A percentile compares a stretch with the other conserved stretches of the same genome.
Evolutionary conservation across 805 yeast species (phyloP).

Genomic region (Metschnikowia cerradonensis): DNA sequence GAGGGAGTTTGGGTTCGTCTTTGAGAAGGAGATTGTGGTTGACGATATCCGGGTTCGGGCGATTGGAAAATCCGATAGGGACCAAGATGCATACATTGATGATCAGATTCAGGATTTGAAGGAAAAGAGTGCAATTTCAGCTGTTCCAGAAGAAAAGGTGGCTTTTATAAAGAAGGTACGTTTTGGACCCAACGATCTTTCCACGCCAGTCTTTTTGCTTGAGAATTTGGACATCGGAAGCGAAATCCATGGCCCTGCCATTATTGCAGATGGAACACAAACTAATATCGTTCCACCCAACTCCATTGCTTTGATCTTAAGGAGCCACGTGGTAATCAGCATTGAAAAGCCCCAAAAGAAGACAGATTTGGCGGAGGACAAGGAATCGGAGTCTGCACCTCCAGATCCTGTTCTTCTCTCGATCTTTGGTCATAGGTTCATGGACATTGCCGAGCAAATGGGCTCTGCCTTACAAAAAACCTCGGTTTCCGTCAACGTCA

Average conservation of each 20-base stretch:
- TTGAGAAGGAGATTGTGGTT: conserved; percentile 18
- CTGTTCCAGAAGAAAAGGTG: not conserved
- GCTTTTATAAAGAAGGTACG: conserved; percentile 12
- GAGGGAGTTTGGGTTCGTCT: conserved; percentile 18
- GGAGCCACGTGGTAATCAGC: conserved; percentile 16
- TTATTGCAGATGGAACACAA: conserved; percentile 20
- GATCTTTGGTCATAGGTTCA: conserved; percentile 21
- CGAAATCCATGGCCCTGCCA: conserved; percentile 16
- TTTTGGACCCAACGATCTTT: conserved; percentile 6
- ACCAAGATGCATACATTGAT: conserved; percentile 13
- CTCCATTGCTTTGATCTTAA: conserved; percentile 14
- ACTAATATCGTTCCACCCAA: conserved; percentile 17
- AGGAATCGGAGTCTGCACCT: not conserved
- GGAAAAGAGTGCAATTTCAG: not conserved
- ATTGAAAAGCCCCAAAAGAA: not conserved
- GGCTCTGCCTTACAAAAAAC: conserved; percentile 44
- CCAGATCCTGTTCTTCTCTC: conserved; percentile 19
- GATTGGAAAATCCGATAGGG: conserved; percentile 10
- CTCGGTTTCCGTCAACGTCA: conserved; percentile 43
- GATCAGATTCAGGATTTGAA: conserved; percentile 11
- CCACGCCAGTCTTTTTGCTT: conserved; percentile 15
- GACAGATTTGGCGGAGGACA: not conserved
- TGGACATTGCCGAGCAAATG: conserved; percentile 35
- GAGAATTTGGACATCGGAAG: conserved; percentile 13
- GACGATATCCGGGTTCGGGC: conserved; percentile 20